Base-by-base conservation (phyloP, 352 stramenopile genomes). In the Hyphochytrium catenoides region DNA sequence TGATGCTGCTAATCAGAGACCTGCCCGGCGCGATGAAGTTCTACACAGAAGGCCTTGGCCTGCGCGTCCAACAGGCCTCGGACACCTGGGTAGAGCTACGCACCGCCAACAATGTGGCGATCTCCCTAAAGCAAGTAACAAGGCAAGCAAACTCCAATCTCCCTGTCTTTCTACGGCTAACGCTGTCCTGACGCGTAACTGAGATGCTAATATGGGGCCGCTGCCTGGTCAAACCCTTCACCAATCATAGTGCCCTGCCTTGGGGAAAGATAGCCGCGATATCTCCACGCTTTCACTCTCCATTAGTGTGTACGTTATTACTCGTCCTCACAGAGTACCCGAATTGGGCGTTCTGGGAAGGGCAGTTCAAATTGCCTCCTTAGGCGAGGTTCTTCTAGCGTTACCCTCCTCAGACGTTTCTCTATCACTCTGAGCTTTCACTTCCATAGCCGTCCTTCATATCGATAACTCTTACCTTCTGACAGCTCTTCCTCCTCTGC, bases 1-100 rank as follows among this genome's bases (percentile, higher is more conserved):
- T 86, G 40, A 54, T 86, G 44, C 56, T 86, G 39, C 53, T 86
- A 31, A 83, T 61, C 37, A 66, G 71, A 41, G 71, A 86, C 46
- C 36, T 86, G 34, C 54, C 65, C 44, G 50, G 51, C 23, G 78
- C 66, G 39, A 73, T 52, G 51, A 52, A 69, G 45, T 86, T 86
- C 46, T 86, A 74, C 52, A 47, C 73, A 27, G 59, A 83, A 47
- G 71, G 71, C 4, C 53, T 86, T 34, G 62, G 68, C 3, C 59
- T 86, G 8, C 50, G 50, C 41, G 47, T 82, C 26, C 47, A 81
- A 39, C 63, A 63, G 25, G 53, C 63, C n/a, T 78, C 66, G 11
- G 64, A 77, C 21, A 72, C 60, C 1, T 86, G 75, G 27, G 65
- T 65, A 0, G 68, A 86, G 53, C 78, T 83, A 31, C 62, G 76